phyloP scores from a whole-genome alignment of 2,329 filamentous ascomycete species.

The Colletotrichum lentis region DNA sequence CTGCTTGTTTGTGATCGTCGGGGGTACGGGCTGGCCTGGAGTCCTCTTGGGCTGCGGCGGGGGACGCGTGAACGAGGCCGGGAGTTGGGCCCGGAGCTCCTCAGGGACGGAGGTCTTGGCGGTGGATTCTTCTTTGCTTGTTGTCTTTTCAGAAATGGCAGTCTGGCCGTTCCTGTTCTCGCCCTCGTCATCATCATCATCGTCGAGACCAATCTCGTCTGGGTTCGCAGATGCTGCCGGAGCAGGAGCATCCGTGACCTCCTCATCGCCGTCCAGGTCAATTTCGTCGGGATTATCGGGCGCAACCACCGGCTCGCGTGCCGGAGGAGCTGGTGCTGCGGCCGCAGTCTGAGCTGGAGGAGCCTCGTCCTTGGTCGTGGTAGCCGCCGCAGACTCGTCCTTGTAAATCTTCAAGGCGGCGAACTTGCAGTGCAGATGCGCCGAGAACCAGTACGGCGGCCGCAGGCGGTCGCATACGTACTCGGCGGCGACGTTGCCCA shows the following conservation, averaged over 20 bases:
- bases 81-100: slow-evolving; percentile 76
- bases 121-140: slow-evolving; percentile 15
- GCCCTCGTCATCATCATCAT: slow-evolving; percentile 61
- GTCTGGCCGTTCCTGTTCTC: slow-evolving; percentile 38
- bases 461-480: slow-evolving; percentile 82
- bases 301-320: slow-evolving; percentile 4
- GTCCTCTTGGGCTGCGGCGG: slow-evolving; percentile 48
- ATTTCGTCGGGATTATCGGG: slow-evolving; percentile 38
- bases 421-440: slow-evolving; percentile 91
- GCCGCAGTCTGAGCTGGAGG: slow-evolving; percentile 10
- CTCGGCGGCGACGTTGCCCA: slow-evolving; percentile 83
- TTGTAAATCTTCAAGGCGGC: slow-evolving; percentile 70
- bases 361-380: not conserved
- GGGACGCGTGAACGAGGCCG: slow-evolving; percentile 72
- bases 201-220: slow-evolving; percentile 76
- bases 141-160: slow-evolving; percentile 39
- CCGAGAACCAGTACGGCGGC: slow-evolving; percentile 90
- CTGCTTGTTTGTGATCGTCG: slow-evolving; percentile 76
- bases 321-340: slow-evolving; percentile 9
- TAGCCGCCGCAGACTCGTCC: slow-evolving; percentile 44
- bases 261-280: slow-evolving; percentile 37
- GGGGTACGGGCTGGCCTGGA: slow-evolving; percentile 71
- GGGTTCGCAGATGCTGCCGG: slow-evolving; percentile 56
- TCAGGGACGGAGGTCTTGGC: slow-evolving; percentile 59
- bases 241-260: not conserved